phyloP scores from a whole-genome alignment of 768 basidiomycete species.

The Psilocybe tampanensis region DNA sequence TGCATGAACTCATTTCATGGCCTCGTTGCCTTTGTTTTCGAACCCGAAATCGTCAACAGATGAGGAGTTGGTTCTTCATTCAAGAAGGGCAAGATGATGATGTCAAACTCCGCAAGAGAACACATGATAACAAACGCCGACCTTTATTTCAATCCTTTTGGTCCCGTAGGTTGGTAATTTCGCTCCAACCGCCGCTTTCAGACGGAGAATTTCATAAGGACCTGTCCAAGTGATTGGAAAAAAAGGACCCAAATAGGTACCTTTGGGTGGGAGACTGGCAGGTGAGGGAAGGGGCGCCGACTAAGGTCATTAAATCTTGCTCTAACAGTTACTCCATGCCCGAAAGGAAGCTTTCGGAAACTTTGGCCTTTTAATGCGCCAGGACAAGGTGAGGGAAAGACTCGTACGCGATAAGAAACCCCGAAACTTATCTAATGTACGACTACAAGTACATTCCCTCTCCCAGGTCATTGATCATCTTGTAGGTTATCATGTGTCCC shows the following conservation, averaged over 20 bases:
- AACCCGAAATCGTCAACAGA: background rate
- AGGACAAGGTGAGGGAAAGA: background rate
- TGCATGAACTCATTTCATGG: background rate
- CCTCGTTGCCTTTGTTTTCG: background rate
- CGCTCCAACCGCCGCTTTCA: conserved; percentile 7
- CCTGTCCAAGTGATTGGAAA: background rate
- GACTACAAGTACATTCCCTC: no score
- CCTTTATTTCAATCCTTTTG: conserved; percentile 6
- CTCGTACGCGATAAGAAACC: no score
- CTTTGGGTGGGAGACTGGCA: background rate
- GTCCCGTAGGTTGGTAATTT: conserved; percentile 1
- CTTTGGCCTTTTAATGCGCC: background rate
- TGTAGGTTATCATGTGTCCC: conserved; percentile 6
- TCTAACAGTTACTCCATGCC: background rate
- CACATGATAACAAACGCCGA: conserved; percentile 9
- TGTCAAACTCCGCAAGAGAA: background rate
- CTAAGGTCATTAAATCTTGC: background rate
- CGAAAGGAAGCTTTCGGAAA: background rate
- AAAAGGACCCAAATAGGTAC: background rate
- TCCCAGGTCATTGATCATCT: no score
- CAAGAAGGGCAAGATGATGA: background rate
- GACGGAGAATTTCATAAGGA: conserved; percentile 4
- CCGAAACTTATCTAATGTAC: no score
- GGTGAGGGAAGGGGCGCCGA: background rate
- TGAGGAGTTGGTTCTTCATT: background rate